Conservation (phyloP, 2,329 filamentous ascomycete genomes). For the Diaporthe helianthi region DNA sequence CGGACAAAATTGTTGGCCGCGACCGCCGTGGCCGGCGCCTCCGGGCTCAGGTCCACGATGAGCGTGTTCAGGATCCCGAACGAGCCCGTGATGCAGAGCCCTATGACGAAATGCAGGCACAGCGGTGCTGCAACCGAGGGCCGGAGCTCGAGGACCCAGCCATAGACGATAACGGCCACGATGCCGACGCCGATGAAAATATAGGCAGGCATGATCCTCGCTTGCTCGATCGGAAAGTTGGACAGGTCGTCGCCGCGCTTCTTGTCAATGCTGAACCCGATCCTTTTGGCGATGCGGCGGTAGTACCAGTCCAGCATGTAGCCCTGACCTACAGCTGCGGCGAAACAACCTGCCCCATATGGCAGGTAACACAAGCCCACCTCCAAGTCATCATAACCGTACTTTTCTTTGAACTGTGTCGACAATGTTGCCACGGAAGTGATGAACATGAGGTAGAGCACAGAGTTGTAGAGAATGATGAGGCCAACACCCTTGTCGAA, state of each 20-base stretch:
- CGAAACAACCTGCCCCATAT: slow-evolving; percentile 58
- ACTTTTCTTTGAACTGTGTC: slow-evolving; percentile 58
- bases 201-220: slow-evolving; percentile 60
- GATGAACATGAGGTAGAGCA: slow-evolving; percentile 65
- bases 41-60: slow-evolving; percentile 68
- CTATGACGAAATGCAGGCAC: slow-evolving; percentile 63
- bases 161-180: slow-evolving; percentile 60
- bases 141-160: slow-evolving; percentile 62
- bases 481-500: slow-evolving; percentile 65
- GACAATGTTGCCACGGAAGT: slow-evolving; percentile 60
- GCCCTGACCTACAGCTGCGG: slow-evolving; percentile 62
- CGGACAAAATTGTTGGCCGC: slow-evolving; percentile 70
- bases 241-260: slow-evolving; percentile 61
- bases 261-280: slow-evolving; percentile 67
- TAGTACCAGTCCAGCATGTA: slow-evolving; percentile 73
- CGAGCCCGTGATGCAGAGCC: slow-evolving; percentile 64
- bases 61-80: slow-evolving; percentile 71
- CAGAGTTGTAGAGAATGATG: slow-evolving; percentile 58
- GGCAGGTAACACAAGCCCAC: slow-evolving; percentile 63
- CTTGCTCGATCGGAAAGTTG: slow-evolving; percentile 62
- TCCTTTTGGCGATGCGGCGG: slow-evolving; percentile 66
- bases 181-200: slow-evolving; percentile 63
- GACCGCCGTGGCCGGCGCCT: slow-evolving; percentile 66
- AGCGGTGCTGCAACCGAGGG: slow-evolving; percentile 61
- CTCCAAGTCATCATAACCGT: slow-evolving; percentile 57